phyloP scores from a whole-genome alignment of 441 rosid genomes.

The Erysimum cheiri region DNA sequence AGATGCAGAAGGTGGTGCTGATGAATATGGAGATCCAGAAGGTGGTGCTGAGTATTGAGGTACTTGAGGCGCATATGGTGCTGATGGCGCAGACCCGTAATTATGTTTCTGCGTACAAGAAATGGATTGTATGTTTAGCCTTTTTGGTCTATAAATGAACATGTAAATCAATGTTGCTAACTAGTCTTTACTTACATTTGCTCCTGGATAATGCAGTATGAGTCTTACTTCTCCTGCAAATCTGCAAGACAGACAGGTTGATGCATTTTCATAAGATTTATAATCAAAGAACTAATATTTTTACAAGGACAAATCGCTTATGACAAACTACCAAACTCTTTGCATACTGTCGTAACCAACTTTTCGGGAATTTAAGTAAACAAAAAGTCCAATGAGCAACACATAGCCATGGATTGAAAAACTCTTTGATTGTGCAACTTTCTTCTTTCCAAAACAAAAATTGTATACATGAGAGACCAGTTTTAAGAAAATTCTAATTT shows the following conservation, averaged over 20 bases:
- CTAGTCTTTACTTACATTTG: slow-evolving; percentile 51
- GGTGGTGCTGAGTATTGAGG: slow-evolving; percentile 52
- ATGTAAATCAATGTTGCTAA: neutral
- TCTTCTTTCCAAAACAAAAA: slow-evolving; percentile 3
- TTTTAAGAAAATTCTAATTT: neutral
- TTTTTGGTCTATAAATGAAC: neutral
- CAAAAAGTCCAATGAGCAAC: neutral
- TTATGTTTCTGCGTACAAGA: slow-evolving; percentile 42
- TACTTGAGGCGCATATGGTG: slow-evolving; percentile 51
- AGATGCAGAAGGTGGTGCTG: slow-evolving; percentile 49
- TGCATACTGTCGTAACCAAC: neutral
- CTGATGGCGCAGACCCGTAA: slow-evolving; percentile 42
- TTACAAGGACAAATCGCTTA: neutral
- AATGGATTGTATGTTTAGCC: slow-evolving; percentile 6
- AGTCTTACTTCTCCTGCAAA: slow-evolving; percentile 73
- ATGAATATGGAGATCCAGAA: slow-evolving; percentile 40
- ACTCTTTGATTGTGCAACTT: neutral
- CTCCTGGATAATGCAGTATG: slow-evolving; percentile 64
- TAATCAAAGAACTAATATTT: neutral
- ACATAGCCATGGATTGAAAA: neutral
- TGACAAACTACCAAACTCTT: slow-evolving; percentile 5
- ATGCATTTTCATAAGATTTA: neutral
- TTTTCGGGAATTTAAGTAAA: neutral
- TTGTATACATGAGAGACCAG: neutral
- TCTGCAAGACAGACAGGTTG: slow-evolving; percentile 49